These are phyloP conservation scores for Castanospermum australe DNA, from an alignment of 306 rosid genomes.

Conservation along the genomic window DNA sequence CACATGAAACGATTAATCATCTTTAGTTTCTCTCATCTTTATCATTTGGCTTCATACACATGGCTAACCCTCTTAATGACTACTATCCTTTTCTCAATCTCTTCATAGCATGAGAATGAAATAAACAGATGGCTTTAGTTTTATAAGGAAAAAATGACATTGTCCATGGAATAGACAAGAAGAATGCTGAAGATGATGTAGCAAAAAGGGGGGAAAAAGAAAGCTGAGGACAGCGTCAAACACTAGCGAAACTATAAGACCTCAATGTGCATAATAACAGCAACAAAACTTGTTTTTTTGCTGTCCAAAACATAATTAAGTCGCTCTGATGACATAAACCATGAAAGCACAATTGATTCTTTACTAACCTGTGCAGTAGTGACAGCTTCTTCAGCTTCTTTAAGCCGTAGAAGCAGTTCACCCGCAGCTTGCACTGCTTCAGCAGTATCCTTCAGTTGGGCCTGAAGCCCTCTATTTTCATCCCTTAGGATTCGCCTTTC, in stretches of 20 bases:
- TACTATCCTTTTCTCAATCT: neutral
- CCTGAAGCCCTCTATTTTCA: constrained; percentile 92
- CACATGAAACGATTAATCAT: neutral
- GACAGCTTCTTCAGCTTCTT: constrained; percentile 92
- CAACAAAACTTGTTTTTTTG: too few relatives aligned
- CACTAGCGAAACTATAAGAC: neutral
- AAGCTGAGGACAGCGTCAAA: neutral
- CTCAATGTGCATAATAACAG: neutral
- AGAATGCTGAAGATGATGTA: neutral
- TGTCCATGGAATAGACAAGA: neutral
- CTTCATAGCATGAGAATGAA: neutral
- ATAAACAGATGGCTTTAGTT: neutral
- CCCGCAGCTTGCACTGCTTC: constrained; percentile 99
- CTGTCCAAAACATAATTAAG: neutral
- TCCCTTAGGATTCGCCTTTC: constrained; percentile 79
- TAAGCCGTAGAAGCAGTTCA: constrained; percentile 88
- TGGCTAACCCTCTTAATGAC: neutral
- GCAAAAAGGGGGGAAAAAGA: neutral
- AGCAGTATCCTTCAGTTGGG: constrained; percentile 93
- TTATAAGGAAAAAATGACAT: neutral
- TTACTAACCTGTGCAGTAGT: constrained; percentile 71
- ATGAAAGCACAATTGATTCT: neutral
- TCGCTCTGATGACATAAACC: neutral
- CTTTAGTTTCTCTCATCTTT: neutral
- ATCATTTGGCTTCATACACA: neutral